These are phyloP conservation scores for Bacidia rubella DNA, from an alignment of 495 filamentous ascomycete genomes.

Conservation along the genomic window DNA sequence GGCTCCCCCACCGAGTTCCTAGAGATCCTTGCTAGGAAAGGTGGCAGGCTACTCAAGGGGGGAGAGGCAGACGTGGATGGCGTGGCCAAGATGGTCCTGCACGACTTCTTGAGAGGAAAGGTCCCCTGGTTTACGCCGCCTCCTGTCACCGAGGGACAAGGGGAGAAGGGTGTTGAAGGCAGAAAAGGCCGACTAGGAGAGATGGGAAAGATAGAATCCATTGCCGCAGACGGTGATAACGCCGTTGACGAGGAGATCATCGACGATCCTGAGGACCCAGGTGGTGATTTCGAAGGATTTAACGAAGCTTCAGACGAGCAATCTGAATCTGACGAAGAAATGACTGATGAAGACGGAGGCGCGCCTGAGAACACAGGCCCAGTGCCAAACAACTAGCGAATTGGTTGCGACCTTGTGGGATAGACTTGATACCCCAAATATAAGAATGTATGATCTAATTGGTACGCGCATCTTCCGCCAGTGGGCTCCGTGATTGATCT, in stretches of 20 bases:
- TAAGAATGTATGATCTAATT: too few species aligned
- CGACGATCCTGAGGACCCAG: constrained; percentile 2
- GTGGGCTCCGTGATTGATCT: too few species aligned
- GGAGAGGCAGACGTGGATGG: constrained; percentile 88
- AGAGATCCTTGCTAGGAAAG: constrained; percentile 74
- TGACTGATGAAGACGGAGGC: constrained; percentile 2
- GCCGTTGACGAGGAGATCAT: constrained; percentile 3
- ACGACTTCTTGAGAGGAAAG: constrained; percentile 90
- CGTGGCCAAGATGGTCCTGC: constrained; percentile 88
- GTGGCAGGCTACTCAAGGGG: constrained; percentile 70
- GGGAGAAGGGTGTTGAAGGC: constrained; percentile 40
- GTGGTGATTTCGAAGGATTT: constrained; percentile 30
- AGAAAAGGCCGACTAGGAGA: constrained; percentile 38
- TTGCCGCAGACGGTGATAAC: constrained; percentile 25
- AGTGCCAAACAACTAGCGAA: too few species aligned
- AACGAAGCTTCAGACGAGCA: constrained; percentile 19
- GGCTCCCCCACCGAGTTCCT: constrained; percentile 67
- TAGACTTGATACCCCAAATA: too few species aligned
- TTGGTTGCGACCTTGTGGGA: too few species aligned
- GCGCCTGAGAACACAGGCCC: neutral
- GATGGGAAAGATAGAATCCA: constrained; percentile 41
- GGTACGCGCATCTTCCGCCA: too few species aligned
- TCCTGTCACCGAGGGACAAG: constrained; percentile 43
- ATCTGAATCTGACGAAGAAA: constrained; percentile 1
- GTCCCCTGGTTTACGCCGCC: constrained; percentile 89